These are phyloP conservation scores for Microbotryum violaceum DNA, from an alignment of 1,284 basidiomycete species.

Conservation along the genomic window DNA sequence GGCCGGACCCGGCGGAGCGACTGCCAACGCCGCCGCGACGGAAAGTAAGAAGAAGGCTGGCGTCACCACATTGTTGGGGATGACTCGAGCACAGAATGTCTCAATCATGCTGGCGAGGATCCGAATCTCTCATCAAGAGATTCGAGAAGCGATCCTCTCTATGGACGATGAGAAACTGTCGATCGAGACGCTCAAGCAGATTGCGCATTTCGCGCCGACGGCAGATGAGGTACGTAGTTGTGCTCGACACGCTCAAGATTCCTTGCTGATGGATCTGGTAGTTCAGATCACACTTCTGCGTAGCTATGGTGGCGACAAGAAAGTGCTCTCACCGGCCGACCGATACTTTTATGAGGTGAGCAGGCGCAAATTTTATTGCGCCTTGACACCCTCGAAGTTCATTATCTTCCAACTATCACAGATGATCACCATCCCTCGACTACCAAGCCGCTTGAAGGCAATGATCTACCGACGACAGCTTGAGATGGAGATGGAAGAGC, in stretches of 20 bases:
- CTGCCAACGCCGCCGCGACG: slow-evolving; percentile 37
- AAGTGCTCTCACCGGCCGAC: slow-evolving; percentile 54
- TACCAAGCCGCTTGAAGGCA: slow-evolving; percentile 63
- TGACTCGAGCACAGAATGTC: slow-evolving; percentile 74
- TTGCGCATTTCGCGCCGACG: slow-evolving; percentile 66
- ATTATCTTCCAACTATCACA: slow-evolving; percentile 36
- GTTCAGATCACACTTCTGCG: slow-evolving; percentile 55
- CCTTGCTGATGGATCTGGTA: background rate
- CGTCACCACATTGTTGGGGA: slow-evolving; percentile 64
- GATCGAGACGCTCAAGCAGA: slow-evolving; percentile 62
- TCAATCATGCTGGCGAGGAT: slow-evolving; percentile 74
- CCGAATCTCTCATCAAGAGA: slow-evolving; percentile 56
- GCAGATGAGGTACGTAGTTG: slow-evolving; percentile 56
- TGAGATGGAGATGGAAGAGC: slow-evolving; percentile 73
- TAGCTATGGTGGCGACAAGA: slow-evolving; percentile 52
- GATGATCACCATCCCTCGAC: slow-evolving; percentile 69
- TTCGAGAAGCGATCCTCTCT: slow-evolving; percentile 59
- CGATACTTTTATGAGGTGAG: slow-evolving; percentile 69
- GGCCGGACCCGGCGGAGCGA: slow-evolving; percentile 36
- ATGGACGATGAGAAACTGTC: slow-evolving; percentile 60
- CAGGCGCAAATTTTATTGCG: background rate
- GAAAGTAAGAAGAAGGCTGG: slow-evolving; percentile 46
- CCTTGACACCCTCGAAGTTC: too few relatives aligned
- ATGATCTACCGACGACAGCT: slow-evolving; percentile 76
- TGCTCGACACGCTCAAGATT: background rate